Evolutionary conservation across 129 eudicot species (phyloP), one percentile per base, ranked within the genome.

Genomic region (Artemisia annua): DNA sequence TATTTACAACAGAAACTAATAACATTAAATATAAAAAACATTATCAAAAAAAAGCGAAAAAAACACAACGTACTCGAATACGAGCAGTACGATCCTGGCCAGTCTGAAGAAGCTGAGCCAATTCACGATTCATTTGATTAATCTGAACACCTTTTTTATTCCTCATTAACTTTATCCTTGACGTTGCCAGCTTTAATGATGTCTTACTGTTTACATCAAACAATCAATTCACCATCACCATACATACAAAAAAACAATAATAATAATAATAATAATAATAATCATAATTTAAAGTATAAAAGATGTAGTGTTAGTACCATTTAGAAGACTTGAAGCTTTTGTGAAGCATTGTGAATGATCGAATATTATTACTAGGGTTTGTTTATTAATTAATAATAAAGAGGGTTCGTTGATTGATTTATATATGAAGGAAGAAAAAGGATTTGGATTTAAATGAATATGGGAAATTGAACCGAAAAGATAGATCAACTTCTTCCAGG

Each of bases 251-350:
- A n/a, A 18, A 7, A 1, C 6, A 30, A 15, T n/a, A n/a, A n/a
- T n/a, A n/a, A n/a, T n/a, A n/a, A n/a, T n/a, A n/a, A 30, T 14
- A 5, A 5, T 13, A 30, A 6, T 15, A 32, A 28, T 5, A 59
- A 59, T 8, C 5, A 52, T 32, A 17, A 30, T 16, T 53, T 43
- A 0, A 1, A 48, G 4, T 48, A 48, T 64, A 5, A 0, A 48
- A 19, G 7, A 30, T 17, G 15, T 57, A 54, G 48, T 54, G 1
- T n/a, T n/a, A n/a, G n/a, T 6, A 85, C 96, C 97, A 94, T 88
- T 94, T 90, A 19, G 96, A 78, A 28, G 99, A 85, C 71, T 94
- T 90, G 83, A 94, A 94, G 79, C 91, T 87, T 78, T 82, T 81
- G 81, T 76, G 79, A 69, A 94, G 89, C 97, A 94, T 84, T 60